phyloP scores from a whole-genome alignment of 2,329 filamentous ascomycete species.

The Penicillium digitatum region DNA sequence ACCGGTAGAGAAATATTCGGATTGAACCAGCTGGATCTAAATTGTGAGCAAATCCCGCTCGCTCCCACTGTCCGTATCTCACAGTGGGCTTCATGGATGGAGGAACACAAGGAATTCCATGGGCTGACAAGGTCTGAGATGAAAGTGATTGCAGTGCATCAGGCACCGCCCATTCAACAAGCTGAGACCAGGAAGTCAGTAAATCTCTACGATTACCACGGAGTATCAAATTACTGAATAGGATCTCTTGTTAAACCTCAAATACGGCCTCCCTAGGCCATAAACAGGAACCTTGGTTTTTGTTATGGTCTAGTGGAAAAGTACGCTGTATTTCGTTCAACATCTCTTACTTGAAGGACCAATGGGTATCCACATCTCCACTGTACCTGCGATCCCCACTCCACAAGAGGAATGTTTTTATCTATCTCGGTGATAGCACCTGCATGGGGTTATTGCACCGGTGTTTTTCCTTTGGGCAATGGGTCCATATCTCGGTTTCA shows the following conservation, averaged over 20 bases:
- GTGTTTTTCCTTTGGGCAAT: neutral
- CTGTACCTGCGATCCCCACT: slow-evolving; percentile 8
- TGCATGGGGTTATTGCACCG: neutral
- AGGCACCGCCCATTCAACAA: slow-evolving; percentile 9
- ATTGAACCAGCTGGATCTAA: neutral
- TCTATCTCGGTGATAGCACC: neutral
- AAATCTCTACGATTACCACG: neutral
- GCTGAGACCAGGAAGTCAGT: neutral
- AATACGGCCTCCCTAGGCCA: no score
- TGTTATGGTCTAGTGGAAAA: no score
- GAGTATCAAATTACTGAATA: neutral
- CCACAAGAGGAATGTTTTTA: slow-evolving; percentile 4
- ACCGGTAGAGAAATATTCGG: slow-evolving; percentile 3
- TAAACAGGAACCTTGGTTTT: no score
- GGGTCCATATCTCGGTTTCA: neutral
- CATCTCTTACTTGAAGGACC: slow-evolving; percentile 5
- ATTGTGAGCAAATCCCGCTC: neutral
- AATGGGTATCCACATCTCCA: neutral
- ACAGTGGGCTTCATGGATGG: neutral
- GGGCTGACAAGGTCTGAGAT: slow-evolving; percentile 4
- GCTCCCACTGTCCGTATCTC: slow-evolving; percentile 11
- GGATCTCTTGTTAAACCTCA: no score
- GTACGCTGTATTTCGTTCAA: no score
- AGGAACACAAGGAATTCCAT: neutral
- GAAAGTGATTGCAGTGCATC: slow-evolving; percentile 6